Base-by-base conservation (phyloP, 257 asterid species). In the Przewalskia tangutica region DNA sequence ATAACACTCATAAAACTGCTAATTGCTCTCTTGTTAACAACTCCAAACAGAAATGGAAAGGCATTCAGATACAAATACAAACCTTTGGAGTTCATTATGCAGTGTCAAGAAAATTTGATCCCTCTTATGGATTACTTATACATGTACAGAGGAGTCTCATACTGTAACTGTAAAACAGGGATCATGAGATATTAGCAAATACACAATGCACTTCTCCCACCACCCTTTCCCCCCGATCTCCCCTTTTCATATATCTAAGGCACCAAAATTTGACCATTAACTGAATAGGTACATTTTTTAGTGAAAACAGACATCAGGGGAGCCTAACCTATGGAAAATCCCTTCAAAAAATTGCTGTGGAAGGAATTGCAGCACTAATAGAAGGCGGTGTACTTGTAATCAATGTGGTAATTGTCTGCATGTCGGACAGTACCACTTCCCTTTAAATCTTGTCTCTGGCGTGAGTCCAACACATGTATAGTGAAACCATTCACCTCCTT, bases 401-500 rank as follows among this genome's bases (percentile, higher is more conserved):
- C 83, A 81, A 70, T 81, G 65, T 2, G 65, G 87, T 77, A 86
- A 81, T 54, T 89, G 92, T 81, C 90, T 90, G 91, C 99, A 96
- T 64, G 98, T 93, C 12, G 99, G 99, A 80, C 99, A 96, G 82
- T 90, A 96, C 99, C 99, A 96, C 93, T 93, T 96, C 13, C 97
- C 98, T 86, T 91, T 94, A 59, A 91, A 94, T 86, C 98, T 90
- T 2, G 99, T 96, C 92, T 96, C 99, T 0, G 97, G 97, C 42
- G 97, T 90, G 66, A 94, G 93, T 82, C 97, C 98, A 51, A 96
- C 99, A 78, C 99, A 96, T n/a, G 97, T 85, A 80, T 96, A 96
- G 86, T 96, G 99, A 83, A 96, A 96, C 99, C 99, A 96, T 85
- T 96, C 99, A 14, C 99, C 99, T 44, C 98, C 99, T 92, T 93